Evolutionary conservation across 78 protist species (phyloP), one percentile per base, ranked within the genome.

Genomic region (Protostelium mycophagum): DNA sequence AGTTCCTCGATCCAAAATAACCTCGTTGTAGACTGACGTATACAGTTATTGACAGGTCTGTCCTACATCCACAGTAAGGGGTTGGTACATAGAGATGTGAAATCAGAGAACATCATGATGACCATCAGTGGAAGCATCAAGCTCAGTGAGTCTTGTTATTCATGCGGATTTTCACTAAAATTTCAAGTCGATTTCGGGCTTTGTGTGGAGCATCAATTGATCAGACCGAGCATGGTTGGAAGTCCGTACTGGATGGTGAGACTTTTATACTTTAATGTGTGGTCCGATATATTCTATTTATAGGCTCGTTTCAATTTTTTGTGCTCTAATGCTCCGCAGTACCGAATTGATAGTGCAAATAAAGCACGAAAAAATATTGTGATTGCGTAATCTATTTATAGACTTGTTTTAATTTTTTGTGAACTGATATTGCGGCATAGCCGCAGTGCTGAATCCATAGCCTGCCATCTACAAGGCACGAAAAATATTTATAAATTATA

Each of bases 21-120:
- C 84, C 29, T 37, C 87, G 39, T 63, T 73, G 91, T 89, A 88
- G 29, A 91, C 91, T 0, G 34, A 87, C 5, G 90, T 5, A 25
- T 51, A 25, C 73, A 92, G 73, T 38, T 86, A 28, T 86, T 92
- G 28, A 63, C 51, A 51, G 94, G 94, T 23, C 36, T 93, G 34
- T 85, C 83, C 0, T 88, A 90, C 63, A 85, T 93, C 9, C 95
- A 93, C 87, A 29, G 37, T 23, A 87, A 83, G 83, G 28, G 36
- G 1, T 31, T 93, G 34, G 90, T 89, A 0, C 95, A 93, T 90
- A 89, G 95, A 38, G 95, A 93, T 87, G 86, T 93, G 0, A 93
- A 93, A 35, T 88, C 93, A 28, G 93, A 93, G 73, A 93, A 93
- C 35, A 88, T 93, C 28, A 93, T 93, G 95, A 90, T 93, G 92